Evolutionary conservation across 306 rosid species (phyloP), one percentile per base, ranked within the genome.

Genomic region (Arachis stenosperma): DNA sequence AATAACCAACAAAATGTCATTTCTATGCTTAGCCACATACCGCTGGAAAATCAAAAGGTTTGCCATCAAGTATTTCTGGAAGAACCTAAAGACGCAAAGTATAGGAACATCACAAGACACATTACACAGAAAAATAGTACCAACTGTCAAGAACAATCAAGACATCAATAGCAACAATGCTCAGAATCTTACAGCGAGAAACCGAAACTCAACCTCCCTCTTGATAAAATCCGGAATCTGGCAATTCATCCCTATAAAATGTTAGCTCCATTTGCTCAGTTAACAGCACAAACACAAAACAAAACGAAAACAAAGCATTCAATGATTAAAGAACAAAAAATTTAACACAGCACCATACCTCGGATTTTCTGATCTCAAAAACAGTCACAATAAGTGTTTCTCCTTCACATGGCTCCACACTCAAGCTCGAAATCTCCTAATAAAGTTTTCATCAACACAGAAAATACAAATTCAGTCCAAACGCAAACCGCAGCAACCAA

Each of bases 141-240:
- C 29, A 52, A 52, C 0, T 6, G 51, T n/a, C 15, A 57, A 65
- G 15, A 58, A 58, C 65, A 43, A 58, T 37, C 13, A 65, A 48
- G 17, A 37, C 37, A 73, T n/a, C 14, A 5, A 5, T 73, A 54
- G 50, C 54, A 56, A 44, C 13, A 51, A 37, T 47, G 56, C 15
- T 13, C 29, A 61, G 58, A 79, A 59, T 79, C 94, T 84, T 83
- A 91, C 97, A 46, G 94, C 86, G 29, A 93, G 94, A 73, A 93
- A 93, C 70, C 96, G 96, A 81, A 91, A 93, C 76, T 93, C 97
- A 51, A 87, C 77, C 85, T 93, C 97, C 84, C 98, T 93, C 81
- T 81, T 72, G 69, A 93, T 86, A 67, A 67, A 93, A 74, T 96
- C 90, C 30, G 98, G 96, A 86, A 93, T 89, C 98, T 93, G 86